Conservation (phyloP, 495 filamentous ascomycete genomes). For the Melanomma pulvis-pyrius region DNA sequence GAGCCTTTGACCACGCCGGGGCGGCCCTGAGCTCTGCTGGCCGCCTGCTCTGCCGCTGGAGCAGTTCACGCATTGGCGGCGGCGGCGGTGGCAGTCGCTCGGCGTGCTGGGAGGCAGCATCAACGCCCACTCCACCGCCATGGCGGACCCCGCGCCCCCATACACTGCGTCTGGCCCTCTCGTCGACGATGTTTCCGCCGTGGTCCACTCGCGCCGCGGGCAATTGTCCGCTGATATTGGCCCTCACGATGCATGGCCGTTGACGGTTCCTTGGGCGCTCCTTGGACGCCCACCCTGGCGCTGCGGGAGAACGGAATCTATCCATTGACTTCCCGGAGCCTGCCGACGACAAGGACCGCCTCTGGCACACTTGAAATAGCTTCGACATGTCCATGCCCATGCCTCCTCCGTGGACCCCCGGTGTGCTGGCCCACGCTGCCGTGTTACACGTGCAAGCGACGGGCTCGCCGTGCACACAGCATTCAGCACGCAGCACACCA, state of each 20-base stretch:
- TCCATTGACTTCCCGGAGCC: constrained; percentile 8
- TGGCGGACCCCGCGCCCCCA: neutral
- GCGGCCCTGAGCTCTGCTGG: too few species aligned
- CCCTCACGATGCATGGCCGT: neutral
- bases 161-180: neutral
- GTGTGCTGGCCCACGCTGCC: neutral
- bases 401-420: neutral
- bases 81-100: neutral
- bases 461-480: neutral
- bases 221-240: neutral
- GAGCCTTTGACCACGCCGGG: neutral
- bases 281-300: neutral
- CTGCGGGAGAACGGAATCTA: constrained; percentile 11
- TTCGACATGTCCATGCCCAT: neutral
- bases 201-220: neutral
- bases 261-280: neutral
- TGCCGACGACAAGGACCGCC: neutral
- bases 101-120: too few species aligned
- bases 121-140: neutral
- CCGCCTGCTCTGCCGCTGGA: neutral
- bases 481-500: neutral
- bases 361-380: neutral
- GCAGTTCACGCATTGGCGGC: neutral
- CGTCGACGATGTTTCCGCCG: neutral
- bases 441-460: neutral